phyloP scores from a whole-genome alignment of 257 asterid species.

The Salvia rosmarinus region DNA sequence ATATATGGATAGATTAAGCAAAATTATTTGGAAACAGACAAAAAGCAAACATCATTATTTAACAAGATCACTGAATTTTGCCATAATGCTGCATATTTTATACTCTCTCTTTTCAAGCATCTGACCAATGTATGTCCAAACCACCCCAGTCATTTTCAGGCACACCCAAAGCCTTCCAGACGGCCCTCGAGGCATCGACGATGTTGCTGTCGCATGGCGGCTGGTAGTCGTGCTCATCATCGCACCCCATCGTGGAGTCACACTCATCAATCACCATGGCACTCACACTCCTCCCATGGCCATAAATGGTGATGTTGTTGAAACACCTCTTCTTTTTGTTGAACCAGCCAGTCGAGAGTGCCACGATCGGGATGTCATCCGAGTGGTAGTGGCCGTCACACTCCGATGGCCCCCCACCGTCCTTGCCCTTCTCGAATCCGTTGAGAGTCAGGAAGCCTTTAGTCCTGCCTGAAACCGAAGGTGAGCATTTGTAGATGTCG shows the following conservation, averaged over 20 bases:
- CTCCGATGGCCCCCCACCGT: constrained; percentile 54
- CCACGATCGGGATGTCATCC: constrained; percentile 38
- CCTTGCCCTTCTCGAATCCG: too few relatives aligned
- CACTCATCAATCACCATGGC: constrained; percentile 57
- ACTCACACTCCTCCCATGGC: constrained; percentile 40
- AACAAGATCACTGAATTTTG: too few relatives aligned
- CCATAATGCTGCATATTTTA: too few relatives aligned
- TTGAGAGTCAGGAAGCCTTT: too few relatives aligned
- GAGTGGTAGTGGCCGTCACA: constrained; percentile 53
- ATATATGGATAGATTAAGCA: too few relatives aligned
- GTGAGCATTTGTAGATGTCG: too few relatives aligned
- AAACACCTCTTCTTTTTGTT: constrained; percentile 39
- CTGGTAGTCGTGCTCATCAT: constrained; percentile 46
- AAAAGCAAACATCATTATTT: too few relatives aligned
- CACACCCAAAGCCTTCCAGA: constrained; percentile 48
- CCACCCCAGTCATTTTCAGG: constrained; percentile 31
- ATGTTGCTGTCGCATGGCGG: constrained; percentile 50
- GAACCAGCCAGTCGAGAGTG: constrained; percentile 57
- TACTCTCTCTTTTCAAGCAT: too few relatives aligned
- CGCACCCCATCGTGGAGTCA: constrained; percentile 54
- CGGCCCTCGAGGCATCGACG: constrained; percentile 50
- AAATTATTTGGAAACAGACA: too few relatives aligned
- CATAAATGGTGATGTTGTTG: constrained; percentile 38
- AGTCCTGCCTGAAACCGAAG: too few relatives aligned
- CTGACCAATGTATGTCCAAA: constrained; percentile 39